Evolutionary conservation across 2,329 filamentous ascomycete genomes (phyloP).

Genomic region (Hypocrella siamensis): DNA sequence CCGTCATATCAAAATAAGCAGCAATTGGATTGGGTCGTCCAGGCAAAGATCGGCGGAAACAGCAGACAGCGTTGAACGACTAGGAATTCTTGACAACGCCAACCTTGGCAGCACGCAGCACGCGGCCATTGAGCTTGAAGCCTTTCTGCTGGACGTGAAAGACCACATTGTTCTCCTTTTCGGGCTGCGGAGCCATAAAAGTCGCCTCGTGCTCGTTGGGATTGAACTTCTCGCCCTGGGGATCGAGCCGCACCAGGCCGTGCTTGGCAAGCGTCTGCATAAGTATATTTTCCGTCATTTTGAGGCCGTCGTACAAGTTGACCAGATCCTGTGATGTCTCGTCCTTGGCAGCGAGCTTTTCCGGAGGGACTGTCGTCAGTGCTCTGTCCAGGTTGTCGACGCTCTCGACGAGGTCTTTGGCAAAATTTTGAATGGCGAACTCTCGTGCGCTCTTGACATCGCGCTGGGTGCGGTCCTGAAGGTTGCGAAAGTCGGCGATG

Average conservation of each 20-base stretch:
- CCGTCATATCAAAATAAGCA: no score
- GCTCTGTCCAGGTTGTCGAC: slow-evolving; percentile 97
- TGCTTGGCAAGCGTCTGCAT: slow-evolving; percentile 85
- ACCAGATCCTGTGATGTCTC: slow-evolving; percentile 54
- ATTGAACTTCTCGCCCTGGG: slow-evolving; percentile 76
- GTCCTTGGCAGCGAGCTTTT: slow-evolving; percentile 46
- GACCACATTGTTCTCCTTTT: slow-evolving; percentile 79
- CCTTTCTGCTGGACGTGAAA: slow-evolving; percentile 93
- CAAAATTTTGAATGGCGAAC: slow-evolving; percentile 92
- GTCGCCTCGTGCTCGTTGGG: slow-evolving; percentile 94
- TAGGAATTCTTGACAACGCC: slow-evolving; percentile 77
- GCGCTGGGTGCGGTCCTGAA: slow-evolving; percentile 85
- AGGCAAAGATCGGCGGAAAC: no score
- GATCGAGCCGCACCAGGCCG: slow-evolving; percentile 79
- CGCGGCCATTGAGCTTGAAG: slow-evolving; percentile 80
- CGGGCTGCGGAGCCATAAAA: slow-evolving; percentile 78
- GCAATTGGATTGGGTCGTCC: no score
- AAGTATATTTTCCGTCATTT: slow-evolving; percentile 87
- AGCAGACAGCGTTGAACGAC: no score
- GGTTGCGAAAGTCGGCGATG: slow-evolving; percentile 93
- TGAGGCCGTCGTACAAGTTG: slow-evolving; percentile 74
- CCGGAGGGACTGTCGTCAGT: slow-evolving; percentile 58
- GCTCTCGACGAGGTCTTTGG: slow-evolving; percentile 84
- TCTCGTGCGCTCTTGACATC: slow-evolving; percentile 77
- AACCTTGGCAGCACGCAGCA: slow-evolving; percentile 86